These are phyloP conservation scores for Artomyces pyxidatus DNA, from an alignment of 768 basidiomycete species.

Conservation along the genomic window DNA sequence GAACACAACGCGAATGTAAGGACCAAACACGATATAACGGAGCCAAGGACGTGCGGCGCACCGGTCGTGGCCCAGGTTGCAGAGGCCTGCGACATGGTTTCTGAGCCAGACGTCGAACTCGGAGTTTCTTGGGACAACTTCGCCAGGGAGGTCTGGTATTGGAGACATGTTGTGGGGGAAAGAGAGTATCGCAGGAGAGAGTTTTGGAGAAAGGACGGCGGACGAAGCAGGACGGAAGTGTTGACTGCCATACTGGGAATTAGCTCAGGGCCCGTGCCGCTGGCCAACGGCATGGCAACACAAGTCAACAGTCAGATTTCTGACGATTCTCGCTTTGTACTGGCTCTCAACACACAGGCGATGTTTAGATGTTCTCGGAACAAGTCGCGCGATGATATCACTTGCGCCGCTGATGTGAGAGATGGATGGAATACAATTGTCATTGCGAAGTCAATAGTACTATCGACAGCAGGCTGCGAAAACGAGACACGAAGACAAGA, in stretches of 20 bases:
- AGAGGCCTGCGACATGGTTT: conserved; percentile 52
- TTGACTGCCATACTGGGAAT: neutral
- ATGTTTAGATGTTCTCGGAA: neutral
- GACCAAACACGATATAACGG: neutral
- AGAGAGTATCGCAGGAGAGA: neutral
- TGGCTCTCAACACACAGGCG: too few species aligned
- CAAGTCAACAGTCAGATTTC: neutral
- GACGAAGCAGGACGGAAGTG: neutral
- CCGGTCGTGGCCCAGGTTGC: conserved; percentile 59
- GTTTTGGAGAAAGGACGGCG: neutral
- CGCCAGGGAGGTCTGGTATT: conserved; percentile 69
- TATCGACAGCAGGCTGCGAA: too few species aligned
- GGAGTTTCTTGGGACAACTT: conserved; percentile 42
- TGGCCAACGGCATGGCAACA: neutral
- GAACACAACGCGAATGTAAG: neutral
- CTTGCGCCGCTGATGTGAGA: too few species aligned
- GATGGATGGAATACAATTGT: too few species aligned
- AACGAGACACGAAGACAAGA: too few species aligned
- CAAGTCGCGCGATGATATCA: too few species aligned
- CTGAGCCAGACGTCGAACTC: conserved; percentile 63
- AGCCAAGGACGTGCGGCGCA: conserved; percentile 27
- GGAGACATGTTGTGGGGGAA: conserved; percentile 5
- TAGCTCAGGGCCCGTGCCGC: neutral
- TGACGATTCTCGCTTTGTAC: too few species aligned
- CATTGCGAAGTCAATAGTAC: too few species aligned